Evolutionary conservation across 1,284 basidiomycete genomes (phyloP), one percentile per base, ranked within the genome.

Genomic region (Apiotrichum domesticum): DNA sequence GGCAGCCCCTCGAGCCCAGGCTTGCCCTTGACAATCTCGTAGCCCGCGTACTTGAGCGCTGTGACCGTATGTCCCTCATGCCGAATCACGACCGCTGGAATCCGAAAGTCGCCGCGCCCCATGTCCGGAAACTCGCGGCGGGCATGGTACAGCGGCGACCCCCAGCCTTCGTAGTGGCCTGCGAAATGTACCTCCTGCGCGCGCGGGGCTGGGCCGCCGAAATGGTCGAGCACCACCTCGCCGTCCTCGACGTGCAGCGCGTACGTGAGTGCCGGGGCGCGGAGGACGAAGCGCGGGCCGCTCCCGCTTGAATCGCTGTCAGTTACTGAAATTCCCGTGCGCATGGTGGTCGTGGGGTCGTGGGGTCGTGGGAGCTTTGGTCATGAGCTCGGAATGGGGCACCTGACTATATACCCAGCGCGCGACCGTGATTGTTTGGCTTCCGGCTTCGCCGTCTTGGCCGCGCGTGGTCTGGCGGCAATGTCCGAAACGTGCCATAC

Each of bases 191-290:
- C 44, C 7, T 34, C 49, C 10, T 39, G 10, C 10, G 10, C 37
- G 3, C 39, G 4, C 29, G 29, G 29, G 29, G 39, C n/a, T 2
- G 50, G 50, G 0, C 53, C 33, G n/a, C 69, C 69, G 46, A 64
- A 70, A 61, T 72, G 66, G 45, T 62, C 62, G 48, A 63, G 61
- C 2, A 68, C 48, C 11, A 72, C 59, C 6, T 70, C 67, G 32
- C 62, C 62, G 13, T 49, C 37, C 39, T 59, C 55, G 34, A 64
- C 65, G 50, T 59, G 63, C 51, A 70, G 65, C 35, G 52, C 54
- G 56, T 70, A 70, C 10, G 43, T 35, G 9, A 41, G 32, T 1
- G 14, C 9, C 34, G 47, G 21, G 13, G 47, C 40, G n/a, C 40
- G 40, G 10, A 55, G 47, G 34, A 35, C 39, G 40, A 55, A 55